Conservation (phyloP, 106 monocot species). For the Posidonia australis region DNA sequence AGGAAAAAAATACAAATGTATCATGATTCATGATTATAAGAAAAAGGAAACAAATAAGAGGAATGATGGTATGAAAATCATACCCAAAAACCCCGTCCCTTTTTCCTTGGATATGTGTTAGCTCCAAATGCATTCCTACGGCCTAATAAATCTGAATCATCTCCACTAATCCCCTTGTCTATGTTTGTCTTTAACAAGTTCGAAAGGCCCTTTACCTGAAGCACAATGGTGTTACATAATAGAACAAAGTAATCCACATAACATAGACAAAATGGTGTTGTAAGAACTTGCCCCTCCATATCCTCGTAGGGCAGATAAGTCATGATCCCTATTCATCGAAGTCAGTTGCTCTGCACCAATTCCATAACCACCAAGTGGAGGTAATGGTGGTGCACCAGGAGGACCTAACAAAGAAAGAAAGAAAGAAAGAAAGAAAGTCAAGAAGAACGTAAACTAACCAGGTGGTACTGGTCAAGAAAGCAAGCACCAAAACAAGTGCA, state of each 20-base stretch:
- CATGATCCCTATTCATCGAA: constrained; percentile 60
- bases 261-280: not conserved
- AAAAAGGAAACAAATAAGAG: constrained; percentile 3
- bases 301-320: constrained; percentile 47
- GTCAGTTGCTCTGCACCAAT: constrained; percentile 58
- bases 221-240: not conserved
- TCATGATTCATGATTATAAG: not conserved
- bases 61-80: not conserved
- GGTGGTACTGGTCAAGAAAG: too few relatives aligned
- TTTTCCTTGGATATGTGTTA: constrained; percentile 85
- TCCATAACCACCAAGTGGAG: constrained; percentile 32
- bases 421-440: not conserved
- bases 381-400: constrained; percentile 15
- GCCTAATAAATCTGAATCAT: constrained; percentile 50
- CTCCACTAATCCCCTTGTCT: constrained; percentile 62
- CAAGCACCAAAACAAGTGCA: too few relatives aligned
- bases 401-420: constrained; percentile 13
- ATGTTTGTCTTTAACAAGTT: constrained; percentile 50
- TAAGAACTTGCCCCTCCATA: constrained; percentile 68
- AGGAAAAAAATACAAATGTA: too few relatives aligned
- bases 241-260: not conserved
- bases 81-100: constrained; percentile 83
- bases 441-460: not conserved
- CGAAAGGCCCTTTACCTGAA: constrained; percentile 49
- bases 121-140: constrained; percentile 66